Base-by-base conservation (phyloP, 1,139 yeast genomes). In the Lizanozyma gosingica region DNA sequence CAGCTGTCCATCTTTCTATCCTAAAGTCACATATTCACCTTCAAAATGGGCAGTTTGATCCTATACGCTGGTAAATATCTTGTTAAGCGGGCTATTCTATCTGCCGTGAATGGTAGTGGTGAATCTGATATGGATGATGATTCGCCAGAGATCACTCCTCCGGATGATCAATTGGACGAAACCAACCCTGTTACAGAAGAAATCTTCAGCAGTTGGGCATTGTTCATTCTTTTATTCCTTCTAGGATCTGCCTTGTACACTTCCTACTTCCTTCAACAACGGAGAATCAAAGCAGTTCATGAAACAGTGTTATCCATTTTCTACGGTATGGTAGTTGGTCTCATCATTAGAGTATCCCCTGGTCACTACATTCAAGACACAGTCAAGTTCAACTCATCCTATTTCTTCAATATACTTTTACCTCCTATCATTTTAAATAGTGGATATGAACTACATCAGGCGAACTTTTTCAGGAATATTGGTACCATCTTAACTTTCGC, bases 311-410 rank as follows among this genome's bases (percentile, higher is more conserved):
- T 94, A 40, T 87, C 97, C 1, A 92, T 94, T 47, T 88, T 92
- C 57, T 87, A 92, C 53, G 99, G 99, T 29, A 90, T 88, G 97
- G 72, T 87, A 39, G 95, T 94, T 18, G 99, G 99, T 0, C 63
- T 94, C 37, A 76, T 92, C 37, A 88, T 94, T 46, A 74, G 98
- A 49, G 73, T 90, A 17, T 75, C 87, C 3, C 98, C 98, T 0
- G 98, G 98, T 33, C 97, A 88, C 59, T 88, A 87, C 58, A 94
- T 94, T 50, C 98, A 94, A 63, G 95, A 90, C 55, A 90, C 95
- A 6, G 97, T 94, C 40, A 88, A 95, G 45, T 94, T 94, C 71
- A 90, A 92, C 51, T 85, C 95, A 37, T 78, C 94, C 32, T 92
- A 92, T 60, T 94, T 94, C 63, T 94, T 94, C 73, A 94, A 94